Conservation (phyloP, 2,329 filamentous ascomycete species). For the Fusarium chaquense region DNA sequence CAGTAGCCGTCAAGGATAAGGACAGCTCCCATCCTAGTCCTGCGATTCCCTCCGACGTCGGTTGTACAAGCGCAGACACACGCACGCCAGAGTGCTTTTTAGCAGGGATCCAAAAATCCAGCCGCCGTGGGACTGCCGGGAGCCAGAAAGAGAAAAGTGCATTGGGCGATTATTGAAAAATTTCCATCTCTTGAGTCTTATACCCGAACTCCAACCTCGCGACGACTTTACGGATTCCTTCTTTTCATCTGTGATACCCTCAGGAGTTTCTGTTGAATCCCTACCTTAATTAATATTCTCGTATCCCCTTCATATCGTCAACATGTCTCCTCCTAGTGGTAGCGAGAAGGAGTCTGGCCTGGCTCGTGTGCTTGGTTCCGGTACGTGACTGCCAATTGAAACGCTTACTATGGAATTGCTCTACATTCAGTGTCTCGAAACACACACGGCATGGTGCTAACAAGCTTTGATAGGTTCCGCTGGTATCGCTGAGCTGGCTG, state of each 20-base stretch:
- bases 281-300: slow-evolving; percentile 1
- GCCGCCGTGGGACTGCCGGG: slow-evolving; percentile 16
- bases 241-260: slow-evolving; percentile 14
- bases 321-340: slow-evolving; percentile 70
- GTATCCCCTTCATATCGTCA: not conserved
- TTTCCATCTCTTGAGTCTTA: slow-evolving; percentile 39
- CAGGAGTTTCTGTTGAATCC: slow-evolving; percentile 15
- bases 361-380: slow-evolving; percentile 91
- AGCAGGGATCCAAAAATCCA: slow-evolving; percentile 36
- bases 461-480: slow-evolving; percentile 75
- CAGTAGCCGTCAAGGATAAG: slow-evolving; percentile 3
- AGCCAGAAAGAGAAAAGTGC: slow-evolving; percentile 39
- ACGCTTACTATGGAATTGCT: slow-evolving; percentile 3
- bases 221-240: slow-evolving; percentile 28
- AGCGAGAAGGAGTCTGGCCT: slow-evolving; percentile 85
- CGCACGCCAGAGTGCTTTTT: slow-evolving; percentile 31
- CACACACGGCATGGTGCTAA: slow-evolving; percentile 33
- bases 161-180: slow-evolving; percentile 42
- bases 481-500: slow-evolving; percentile 90
- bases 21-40: slow-evolving; percentile 24
- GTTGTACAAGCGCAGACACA: slow-evolving; percentile 31
- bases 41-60: slow-evolving; percentile 44
- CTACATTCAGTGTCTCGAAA: not conserved
- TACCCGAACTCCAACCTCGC: slow-evolving; percentile 23
- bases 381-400: slow-evolving; percentile 61